A percentile compares a stretch with the other conserved stretches of the same genome.
These are phyloP conservation scores for Serendipita sp. DNA, from an alignment of 768 basidiomycete genomes.

Conservation along the genomic window DNA sequence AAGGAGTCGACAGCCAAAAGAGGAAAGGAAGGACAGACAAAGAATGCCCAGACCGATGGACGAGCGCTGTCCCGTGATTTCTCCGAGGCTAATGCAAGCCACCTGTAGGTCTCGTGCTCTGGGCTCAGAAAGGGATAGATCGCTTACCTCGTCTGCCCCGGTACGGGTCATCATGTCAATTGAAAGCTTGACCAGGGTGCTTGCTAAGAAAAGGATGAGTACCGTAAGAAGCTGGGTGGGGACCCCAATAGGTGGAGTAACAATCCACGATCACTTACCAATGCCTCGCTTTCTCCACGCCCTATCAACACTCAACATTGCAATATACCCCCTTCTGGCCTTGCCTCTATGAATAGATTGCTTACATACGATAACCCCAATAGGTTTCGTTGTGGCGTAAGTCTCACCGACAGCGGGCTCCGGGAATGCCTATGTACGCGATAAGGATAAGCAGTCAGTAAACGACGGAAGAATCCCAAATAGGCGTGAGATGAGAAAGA, in stretches of 20 bases:
- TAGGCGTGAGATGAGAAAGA: no score
- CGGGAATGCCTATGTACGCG: not conserved
- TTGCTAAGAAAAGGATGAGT: slow-evolving; percentile 48
- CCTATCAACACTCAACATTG: slow-evolving; percentile 86
- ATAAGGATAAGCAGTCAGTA: not conserved
- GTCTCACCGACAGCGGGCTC: not conserved
- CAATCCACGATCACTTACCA: slow-evolving; percentile 35
- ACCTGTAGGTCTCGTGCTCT: not conserved
- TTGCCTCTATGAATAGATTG: slow-evolving; percentile 71
- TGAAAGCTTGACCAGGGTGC: slow-evolving; percentile 66
- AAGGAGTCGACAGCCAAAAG: slow-evolving; percentile 4
- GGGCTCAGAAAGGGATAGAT: not conserved
- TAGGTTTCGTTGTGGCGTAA: slow-evolving; percentile 27
- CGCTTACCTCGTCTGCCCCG: slow-evolving; percentile 75
- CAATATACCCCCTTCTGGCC: slow-evolving; percentile 85
- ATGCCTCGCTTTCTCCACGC: slow-evolving; percentile 81
- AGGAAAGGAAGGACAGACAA: not conserved
- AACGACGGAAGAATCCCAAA: not conserved
- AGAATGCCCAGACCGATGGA: not conserved
- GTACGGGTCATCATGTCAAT: slow-evolving; percentile 68
- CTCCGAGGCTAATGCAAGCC: not conserved
- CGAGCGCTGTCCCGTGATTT: not conserved
- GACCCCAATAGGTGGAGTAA: no score
- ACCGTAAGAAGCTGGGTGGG: slow-evolving; percentile 7
- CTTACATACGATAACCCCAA: slow-evolving; percentile 95